Evolutionary conservation across 768 basidiomycete genomes (phyloP), one percentile per base, ranked within the genome.

Genomic region (Rhodocollybia butyracea): DNA sequence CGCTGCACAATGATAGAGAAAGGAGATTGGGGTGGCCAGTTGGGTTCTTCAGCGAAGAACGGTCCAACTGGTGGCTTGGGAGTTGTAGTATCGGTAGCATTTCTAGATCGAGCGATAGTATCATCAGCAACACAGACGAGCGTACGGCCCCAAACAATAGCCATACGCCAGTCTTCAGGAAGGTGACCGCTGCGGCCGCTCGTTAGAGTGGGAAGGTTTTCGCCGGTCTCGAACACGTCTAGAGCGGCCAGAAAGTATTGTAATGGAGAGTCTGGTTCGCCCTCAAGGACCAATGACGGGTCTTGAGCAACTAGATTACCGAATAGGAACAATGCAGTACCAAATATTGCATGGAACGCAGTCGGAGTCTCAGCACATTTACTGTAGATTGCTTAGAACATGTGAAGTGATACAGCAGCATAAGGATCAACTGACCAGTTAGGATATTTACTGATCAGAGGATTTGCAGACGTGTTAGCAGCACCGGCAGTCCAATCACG

Each of bases 201-300:
- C 4, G 71, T 71, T 31, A 75, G 75, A 32, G 75, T 74, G 0
- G 84, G 84, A 6, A 85, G 69, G 59, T 76, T 82, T 62, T 88
- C 85, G 41, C 85, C 85, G 6, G 79, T 82, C 68, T 87, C 84
- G 61, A 89, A 85, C 6, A 85, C 82, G 62, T 87, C 85, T 51
- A 89, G 73, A 1, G 86, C 84, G n/a, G 81, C 77, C 34, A 85
- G 75, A 81, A 83, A 88, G 65, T 86, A 88, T 0, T 79, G 74
- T 3, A 73, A 70, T 12, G 82, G 73, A 2, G 63, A 68, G 13
- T 63, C 61, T 8, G 84, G 85, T 60, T 89, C 86, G 36, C 80
- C 85, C 3, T 74, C 66, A 11, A 82, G 67, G 1, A 78, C 80
- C 13, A 83, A 69, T 1, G 75, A 65, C 2, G 81, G 68, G 42